Evolutionary conservation across 768 basidiomycete genomes (phyloP), one percentile per base, ranked within the genome.

Genomic region (Rhodotorula toruloides): DNA sequence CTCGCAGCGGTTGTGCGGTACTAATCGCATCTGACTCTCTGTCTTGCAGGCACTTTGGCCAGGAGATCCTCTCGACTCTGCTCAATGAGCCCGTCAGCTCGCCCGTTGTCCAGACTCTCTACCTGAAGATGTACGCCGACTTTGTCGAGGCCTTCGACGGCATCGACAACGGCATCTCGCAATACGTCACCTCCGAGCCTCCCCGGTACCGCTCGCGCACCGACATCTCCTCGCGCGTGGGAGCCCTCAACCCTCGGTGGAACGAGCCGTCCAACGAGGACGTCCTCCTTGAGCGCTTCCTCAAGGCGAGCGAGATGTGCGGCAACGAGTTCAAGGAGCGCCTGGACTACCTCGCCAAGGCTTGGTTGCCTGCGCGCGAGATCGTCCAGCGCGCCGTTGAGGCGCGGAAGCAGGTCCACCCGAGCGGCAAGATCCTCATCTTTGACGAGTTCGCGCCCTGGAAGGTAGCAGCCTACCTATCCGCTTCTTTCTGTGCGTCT

Each of bases 41-140:
- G 4, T 25, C 25, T 39, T 25, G 11, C 54, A 71, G 70, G 61
- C 67, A 72, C 63, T 72, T 63, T 49, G 71, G 67, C 12, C 83
- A 85, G 74, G 86, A 91, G 71, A 85, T 97, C 68, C 86, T 99
- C 63, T 83, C 88, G 21, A 82, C 82, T 68, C 79, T 80, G 52
- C 79, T 83, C 21, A 80, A 84, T 36, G 73, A 85, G 22, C 73
- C 82, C 12, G 29, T 56, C 53, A 27, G 47, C 10, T 54, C 62
- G 73, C 78, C 83, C 25, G 87, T 84, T 63, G 84, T 93, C 48
- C 80, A 85, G 61, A 82, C 80, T 17, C 79, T 98, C 13, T 97
- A 89, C 89, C 78, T 92, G 73, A 93, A 91, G 76, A 63, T 97
- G 70, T 99, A 99, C 82, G 86, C 83, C 86, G 90, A 92, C 76